phyloP scores from a whole-genome alignment of 1,139 yeast genomes.

The Candida pseudoviswanathii region DNA sequence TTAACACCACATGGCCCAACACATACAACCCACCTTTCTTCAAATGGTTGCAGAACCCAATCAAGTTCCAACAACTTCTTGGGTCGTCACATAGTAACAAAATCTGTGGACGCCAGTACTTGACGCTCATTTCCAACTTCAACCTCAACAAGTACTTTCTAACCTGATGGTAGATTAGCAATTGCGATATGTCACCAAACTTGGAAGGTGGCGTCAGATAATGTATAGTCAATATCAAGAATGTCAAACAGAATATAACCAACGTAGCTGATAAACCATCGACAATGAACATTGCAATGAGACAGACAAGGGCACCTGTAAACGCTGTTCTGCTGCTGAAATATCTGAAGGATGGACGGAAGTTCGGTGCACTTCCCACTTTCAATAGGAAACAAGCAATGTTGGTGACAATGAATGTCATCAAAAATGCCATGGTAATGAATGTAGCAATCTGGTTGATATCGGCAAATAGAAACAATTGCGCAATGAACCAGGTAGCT shows the following conservation, averaged over 20 bases:
- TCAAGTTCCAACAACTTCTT: conserved; percentile 84
- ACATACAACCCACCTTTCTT: conserved; percentile 94
- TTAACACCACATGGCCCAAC: conserved; percentile 84
- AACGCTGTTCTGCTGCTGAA: conserved; percentile 84
- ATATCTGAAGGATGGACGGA: conserved; percentile 89
- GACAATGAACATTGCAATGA: conserved; percentile 88
- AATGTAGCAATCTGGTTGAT: conserved; percentile 92
- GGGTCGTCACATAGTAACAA: conserved; percentile 87
- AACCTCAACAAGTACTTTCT: conserved; percentile 82
- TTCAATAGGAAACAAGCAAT: conserved; percentile 87
- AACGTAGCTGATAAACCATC: conserved; percentile 87
- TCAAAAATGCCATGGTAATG: conserved; percentile 93
- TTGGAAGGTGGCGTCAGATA: conserved; percentile 91
- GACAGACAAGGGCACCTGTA: conserved; percentile 67
- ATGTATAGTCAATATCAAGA: conserved; percentile 77
- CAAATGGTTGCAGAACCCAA: conserved; percentile 90
- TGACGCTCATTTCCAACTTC: conserved; percentile 84
- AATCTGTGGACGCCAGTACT: conserved; percentile 97
- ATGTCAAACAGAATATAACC: conserved; percentile 64
- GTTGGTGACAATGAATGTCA: conserved; percentile 94
- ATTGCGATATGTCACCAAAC: conserved; percentile 97
- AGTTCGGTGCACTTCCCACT: conserved; percentile 93
- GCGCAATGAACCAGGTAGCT: conserved; percentile 81
- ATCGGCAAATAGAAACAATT: conserved; percentile 80
- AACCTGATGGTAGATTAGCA: conserved; percentile 92